These are phyloP conservation scores for Saccharomycopsis sp. DNA, from an alignment of 805 yeast genomes.

Conservation along the genomic window DNA sequence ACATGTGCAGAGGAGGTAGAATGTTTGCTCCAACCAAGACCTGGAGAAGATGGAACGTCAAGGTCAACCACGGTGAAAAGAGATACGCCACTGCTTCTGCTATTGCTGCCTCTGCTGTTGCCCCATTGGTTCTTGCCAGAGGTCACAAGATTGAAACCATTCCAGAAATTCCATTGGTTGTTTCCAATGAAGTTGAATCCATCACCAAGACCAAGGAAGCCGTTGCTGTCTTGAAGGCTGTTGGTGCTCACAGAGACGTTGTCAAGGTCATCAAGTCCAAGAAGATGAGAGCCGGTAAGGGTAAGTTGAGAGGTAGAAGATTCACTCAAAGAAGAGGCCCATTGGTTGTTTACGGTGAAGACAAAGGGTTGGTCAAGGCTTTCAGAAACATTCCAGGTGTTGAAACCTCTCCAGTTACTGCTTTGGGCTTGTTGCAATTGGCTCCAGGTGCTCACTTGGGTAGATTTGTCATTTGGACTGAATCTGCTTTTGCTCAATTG, in stretches of 20 bases:
- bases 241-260: constrained; percentile 98
- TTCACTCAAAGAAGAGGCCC: constrained; percentile 99
- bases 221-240: constrained; percentile 93
- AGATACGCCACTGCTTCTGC: constrained; percentile 99
- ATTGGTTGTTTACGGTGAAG: constrained; percentile 94
- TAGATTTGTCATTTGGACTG: constrained; percentile 99
- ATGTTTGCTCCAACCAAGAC: constrained; percentile 99
- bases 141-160: constrained; percentile 99
- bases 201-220: constrained; percentile 97
- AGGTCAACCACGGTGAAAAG: constrained; percentile 99
- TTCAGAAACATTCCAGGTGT: constrained; percentile 99
- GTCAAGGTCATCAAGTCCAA: constrained; percentile 96
- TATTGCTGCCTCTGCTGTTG: constrained; percentile 97
- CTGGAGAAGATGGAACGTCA: constrained; percentile 99
- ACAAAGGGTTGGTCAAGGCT: constrained; percentile 96
- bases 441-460: constrained; percentile 99
- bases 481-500: constrained; percentile 92
- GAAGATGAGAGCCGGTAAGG: constrained; percentile 99
- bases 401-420: constrained; percentile 86
- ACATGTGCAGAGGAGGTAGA: constrained; percentile 99
- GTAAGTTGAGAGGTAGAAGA: constrained; percentile 99
- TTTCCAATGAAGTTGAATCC: constrained; percentile 85
- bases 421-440: constrained; percentile 92
- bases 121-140: constrained; percentile 97
- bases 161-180: constrained; percentile 97